Evolutionary conservation across 192 early-diverging fungal genomes (phyloP), one percentile per base, ranked within the genome.

Genomic region (Entophlyctis luteolus): DNA sequence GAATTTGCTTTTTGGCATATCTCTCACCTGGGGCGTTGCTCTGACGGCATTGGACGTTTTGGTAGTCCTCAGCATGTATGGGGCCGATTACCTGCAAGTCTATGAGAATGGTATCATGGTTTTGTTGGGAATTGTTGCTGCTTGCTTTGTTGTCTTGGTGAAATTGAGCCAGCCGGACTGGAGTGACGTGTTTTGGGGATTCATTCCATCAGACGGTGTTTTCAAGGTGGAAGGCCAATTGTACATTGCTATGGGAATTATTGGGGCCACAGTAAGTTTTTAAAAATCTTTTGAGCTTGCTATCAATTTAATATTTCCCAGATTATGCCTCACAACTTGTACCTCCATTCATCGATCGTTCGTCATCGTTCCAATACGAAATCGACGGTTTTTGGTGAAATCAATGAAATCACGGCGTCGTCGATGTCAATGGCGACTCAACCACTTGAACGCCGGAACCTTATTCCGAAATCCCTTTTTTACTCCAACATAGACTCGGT

Each of bases 291-390:
- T 20, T 28, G 57, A 18, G 18, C 16, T 3, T 62, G 2, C 32
- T 18, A 16, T 10, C 20, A 12, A 16, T n/a, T 31, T 38, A 20
- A 18, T 3, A 18, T 3, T 31, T 2, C 10, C 3, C 68, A 80
- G 79, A 65, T 79, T 48, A 95, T 95, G 93, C 93, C 93, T 4
- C 93, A 95, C 73, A 91, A 91, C 57, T 70, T 93, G 0, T 93
- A 88, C 57, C 72, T 93, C 12, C 91, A 93, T 53, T 89, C 88
- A 1, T 81, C 77, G 59, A 81, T 93, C 53, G 88, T 92, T 8
- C 84, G 88, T 47, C 79, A 86, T 16, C 74, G 91, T 39, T 71
- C 80, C 33, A 20, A 60, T 10, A 50, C 62, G 20, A 49, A 73
- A 38, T 66, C 73, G 37, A 67, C 62, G 0, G 12, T 27, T 10